A percentile compares a stretch with the other conserved stretches of the same genome.
Evolutionary conservation across 345 rosid genomes (phyloP).

Genomic region (Nephelium lappaceum): DNA sequence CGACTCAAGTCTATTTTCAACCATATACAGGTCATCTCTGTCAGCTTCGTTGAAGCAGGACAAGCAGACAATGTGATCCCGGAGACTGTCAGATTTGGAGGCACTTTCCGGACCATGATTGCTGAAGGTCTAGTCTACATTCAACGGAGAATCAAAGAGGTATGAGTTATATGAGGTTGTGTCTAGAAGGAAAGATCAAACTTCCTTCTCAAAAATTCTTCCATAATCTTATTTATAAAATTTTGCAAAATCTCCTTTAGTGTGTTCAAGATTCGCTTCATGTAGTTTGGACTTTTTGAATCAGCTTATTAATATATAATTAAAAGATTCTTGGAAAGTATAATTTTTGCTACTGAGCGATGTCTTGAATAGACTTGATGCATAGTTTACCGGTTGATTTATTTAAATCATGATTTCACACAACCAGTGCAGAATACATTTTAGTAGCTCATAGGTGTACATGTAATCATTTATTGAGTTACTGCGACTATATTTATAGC

Average conservation of each 20-base stretch:
- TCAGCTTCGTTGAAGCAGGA: slow-evolving; percentile 47
- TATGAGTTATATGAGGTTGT: slow-evolving; percentile 8
- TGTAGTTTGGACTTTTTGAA: no score
- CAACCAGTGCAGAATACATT: no score
- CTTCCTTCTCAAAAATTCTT: not conserved
- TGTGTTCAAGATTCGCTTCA: not conserved
- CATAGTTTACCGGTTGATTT: no score
- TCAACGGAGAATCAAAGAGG: slow-evolving; percentile 49
- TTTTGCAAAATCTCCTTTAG: not conserved
- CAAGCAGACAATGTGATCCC: slow-evolving; percentile 51
- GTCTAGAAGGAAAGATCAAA: not conserved
- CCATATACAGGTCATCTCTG: slow-evolving; percentile 24
- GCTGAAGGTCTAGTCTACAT: slow-evolving; percentile 40
- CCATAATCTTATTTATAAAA: not conserved
- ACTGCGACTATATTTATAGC: no score
- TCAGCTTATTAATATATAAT: no score
- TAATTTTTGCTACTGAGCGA: no score
- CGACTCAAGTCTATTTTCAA: not conserved
- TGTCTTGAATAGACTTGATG: no score
- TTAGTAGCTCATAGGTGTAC: no score
- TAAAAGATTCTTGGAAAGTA: no score
- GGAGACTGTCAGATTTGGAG: slow-evolving; percentile 47
- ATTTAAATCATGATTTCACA: no score
- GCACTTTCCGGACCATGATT: slow-evolving; percentile 52
- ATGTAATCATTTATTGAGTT: no score